Conservation (phyloP, 345 rosid genomes). For the Eucalyptus leucophloia region DNA sequence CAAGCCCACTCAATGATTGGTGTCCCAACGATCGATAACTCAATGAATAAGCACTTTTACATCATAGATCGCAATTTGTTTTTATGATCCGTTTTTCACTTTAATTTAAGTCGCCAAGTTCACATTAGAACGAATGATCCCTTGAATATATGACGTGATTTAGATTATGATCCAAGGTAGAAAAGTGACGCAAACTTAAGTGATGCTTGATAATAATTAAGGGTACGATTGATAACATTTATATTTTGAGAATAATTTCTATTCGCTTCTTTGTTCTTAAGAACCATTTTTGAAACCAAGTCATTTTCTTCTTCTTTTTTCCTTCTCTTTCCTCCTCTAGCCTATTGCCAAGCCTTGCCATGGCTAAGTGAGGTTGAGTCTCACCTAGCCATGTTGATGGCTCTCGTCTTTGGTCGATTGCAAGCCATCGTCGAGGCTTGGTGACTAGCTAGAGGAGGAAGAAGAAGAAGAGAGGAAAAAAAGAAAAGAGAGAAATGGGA, state of each 20-base stretch:
- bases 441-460: rapidly evolving
- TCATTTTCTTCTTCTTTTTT: too few relatives aligned
- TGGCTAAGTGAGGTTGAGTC: too few relatives aligned
- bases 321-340: too few relatives aligned
- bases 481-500: rapidly evolving
- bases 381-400: too few relatives aligned
- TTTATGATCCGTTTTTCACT: background rate
- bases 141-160: background rate
- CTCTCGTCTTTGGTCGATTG: too few relatives aligned
- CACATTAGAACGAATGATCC: background rate
- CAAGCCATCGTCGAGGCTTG: too few relatives aligned
- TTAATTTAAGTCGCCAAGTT: background rate
- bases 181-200: background rate
- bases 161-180: background rate
- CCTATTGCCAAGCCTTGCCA: too few relatives aligned
- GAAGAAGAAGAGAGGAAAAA: rapidly evolving
- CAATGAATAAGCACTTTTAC: background rate
- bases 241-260: too few relatives aligned
- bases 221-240: rapidly evolving
- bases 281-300: too few relatives aligned
- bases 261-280: too few relatives aligned
- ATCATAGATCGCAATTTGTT: background rate
- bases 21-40: rapidly evolving
- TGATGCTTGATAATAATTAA: background rate
- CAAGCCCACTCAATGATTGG: background rate